Percentiles rank a stretch among this genome's conserved stretches.
These are phyloP conservation scores for Phialophora expanda DNA, from an alignment of 2,329 filamentous ascomycete species.

Conservation along the genomic window DNA sequence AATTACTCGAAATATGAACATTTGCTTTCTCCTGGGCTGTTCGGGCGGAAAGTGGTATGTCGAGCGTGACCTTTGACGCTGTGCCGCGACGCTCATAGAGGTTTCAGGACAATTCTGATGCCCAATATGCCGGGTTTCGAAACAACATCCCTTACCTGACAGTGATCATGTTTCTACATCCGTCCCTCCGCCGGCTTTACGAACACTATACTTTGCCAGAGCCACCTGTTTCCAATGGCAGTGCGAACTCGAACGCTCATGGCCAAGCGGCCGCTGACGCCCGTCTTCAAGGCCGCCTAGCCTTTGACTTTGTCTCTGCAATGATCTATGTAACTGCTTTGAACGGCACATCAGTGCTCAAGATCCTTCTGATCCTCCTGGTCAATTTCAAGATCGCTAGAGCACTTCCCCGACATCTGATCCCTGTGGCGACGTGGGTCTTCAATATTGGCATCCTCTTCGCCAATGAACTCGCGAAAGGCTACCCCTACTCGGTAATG, in stretches of 20 bases:
- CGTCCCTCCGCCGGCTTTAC: constrained; percentile 74
- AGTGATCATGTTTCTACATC: constrained; percentile 76
- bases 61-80: constrained; percentile 19
- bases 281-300: constrained; percentile 70
- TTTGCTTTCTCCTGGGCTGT: constrained; percentile 80
- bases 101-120: constrained; percentile 80
- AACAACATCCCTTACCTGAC: constrained; percentile 82
- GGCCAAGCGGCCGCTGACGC: constrained; percentile 56
- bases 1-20: constrained; percentile 76
- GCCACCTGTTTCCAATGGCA: constrained; percentile 16
- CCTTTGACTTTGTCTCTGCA: constrained; percentile 84
- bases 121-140: constrained; percentile 85
- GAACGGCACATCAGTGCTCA: constrained; percentile 83
- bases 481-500: constrained; percentile 74
- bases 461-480: constrained; percentile 81
- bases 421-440: constrained; percentile 80
- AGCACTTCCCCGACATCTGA: constrained; percentile 68
- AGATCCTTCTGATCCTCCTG: constrained; percentile 79
- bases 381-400: constrained; percentile 82
- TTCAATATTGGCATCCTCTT: constrained; percentile 89
- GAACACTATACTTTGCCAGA: constrained; percentile 53
- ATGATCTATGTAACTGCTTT: constrained; percentile 76
- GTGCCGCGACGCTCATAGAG: constrained; percentile 31
- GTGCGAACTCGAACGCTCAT: constrained; percentile 13
- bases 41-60: constrained; percentile 82